Conservation (phyloP, 2,329 filamentous ascomycete genomes). For the Mycocentrospora acerina region DNA sequence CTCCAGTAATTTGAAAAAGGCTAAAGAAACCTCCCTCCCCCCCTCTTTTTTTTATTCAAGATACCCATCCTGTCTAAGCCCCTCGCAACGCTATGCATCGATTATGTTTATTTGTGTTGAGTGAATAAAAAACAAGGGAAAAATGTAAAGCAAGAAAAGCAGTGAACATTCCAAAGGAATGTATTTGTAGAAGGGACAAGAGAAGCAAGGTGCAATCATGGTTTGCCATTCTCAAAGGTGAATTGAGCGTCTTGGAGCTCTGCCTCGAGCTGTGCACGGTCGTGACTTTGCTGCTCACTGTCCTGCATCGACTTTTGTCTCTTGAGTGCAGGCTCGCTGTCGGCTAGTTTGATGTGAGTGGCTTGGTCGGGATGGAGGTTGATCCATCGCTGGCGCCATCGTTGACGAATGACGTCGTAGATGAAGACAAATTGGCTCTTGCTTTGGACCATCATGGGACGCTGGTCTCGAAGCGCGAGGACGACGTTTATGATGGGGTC, state of each 20-base stretch:
- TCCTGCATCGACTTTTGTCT: constrained; percentile 27
- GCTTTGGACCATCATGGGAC: constrained; percentile 93
- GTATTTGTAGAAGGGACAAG: too few relatives aligned
- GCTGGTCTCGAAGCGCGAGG: constrained; percentile 77
- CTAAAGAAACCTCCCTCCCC: too few relatives aligned
- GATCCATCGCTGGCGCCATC: constrained; percentile 62
- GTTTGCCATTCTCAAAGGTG: too few relatives aligned
- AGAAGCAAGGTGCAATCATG: not conserved
- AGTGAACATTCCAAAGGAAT: too few relatives aligned
- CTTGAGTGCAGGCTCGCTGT: constrained; percentile 28
- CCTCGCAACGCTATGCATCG: too few relatives aligned
- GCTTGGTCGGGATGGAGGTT: constrained; percentile 28
- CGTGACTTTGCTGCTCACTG: constrained; percentile 16
- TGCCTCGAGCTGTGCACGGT: constrained; percentile 34
- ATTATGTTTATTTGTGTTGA: too few relatives aligned
- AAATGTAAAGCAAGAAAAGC: too few relatives aligned
- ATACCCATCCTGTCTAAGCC: too few relatives aligned
- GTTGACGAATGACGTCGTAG: constrained; percentile 78
- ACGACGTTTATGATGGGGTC: constrained; percentile 81
- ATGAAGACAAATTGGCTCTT: constrained; percentile 83
- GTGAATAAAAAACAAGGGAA: too few relatives aligned
- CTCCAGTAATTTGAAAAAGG: too few relatives aligned
- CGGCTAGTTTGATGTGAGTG: constrained; percentile 10
- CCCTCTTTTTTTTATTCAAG: too few relatives aligned
- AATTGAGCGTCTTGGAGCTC: constrained; percentile 27